Conservation (phyloP, 495 filamentous ascomycete genomes). For the Penicillium samsonianum region DNA sequence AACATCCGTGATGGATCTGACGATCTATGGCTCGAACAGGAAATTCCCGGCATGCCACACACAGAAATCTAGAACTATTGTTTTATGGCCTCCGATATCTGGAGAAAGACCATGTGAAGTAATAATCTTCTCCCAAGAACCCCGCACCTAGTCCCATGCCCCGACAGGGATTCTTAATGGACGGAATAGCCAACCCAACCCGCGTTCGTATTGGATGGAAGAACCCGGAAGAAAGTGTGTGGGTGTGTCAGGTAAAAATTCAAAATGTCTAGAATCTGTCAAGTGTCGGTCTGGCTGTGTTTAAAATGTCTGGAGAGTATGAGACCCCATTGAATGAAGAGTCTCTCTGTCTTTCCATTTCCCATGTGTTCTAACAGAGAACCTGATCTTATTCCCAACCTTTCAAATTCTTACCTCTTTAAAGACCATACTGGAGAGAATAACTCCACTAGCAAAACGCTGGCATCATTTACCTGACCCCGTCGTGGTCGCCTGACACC, state of each 20-base stretch:
- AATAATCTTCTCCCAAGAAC: slow-evolving; percentile 12
- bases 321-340: not conserved
- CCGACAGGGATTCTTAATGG: slow-evolving; percentile 16
- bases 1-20: slow-evolving; percentile 4
- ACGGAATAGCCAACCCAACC: slow-evolving; percentile 8
- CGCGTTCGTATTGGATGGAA: slow-evolving; percentile 28
- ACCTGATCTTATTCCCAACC: not conserved
- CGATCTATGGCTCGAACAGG: slow-evolving; percentile 5
- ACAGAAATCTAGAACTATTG: not conserved
- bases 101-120: slow-evolving; percentile 1
- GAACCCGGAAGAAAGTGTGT: slow-evolving; percentile 21
- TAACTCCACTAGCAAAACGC: not conserved
- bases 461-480: not conserved
- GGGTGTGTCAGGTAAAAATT: not conserved
- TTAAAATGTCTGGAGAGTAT: slow-evolving; percentile 21
- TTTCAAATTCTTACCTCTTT: not conserved
- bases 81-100: not conserved
- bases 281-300: slow-evolving; percentile 24
- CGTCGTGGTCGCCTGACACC: not conserved
- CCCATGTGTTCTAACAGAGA: not conserved
- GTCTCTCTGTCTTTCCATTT: not conserved
- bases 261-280: slow-evolving; percentile 8
- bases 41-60: not conserved
- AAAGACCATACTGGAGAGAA: not conserved
- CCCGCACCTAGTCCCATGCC: slow-evolving; percentile 22